Base-by-base conservation (phyloP, 1,139 yeast genomes). In the Debaryomyces sp. region DNA sequence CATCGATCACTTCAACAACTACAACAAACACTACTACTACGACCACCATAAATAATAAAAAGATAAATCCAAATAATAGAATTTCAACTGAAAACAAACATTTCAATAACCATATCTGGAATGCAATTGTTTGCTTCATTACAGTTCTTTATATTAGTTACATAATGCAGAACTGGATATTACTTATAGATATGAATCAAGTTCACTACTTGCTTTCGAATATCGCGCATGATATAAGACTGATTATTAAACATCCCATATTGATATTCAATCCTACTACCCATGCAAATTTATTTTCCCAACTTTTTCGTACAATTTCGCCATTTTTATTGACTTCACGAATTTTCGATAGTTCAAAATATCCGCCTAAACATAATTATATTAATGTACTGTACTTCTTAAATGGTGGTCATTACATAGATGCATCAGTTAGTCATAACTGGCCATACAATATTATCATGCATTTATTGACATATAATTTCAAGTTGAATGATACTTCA, bases 141-240 rank as follows among this genome's bases (percentile, higher is more conserved):
- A 54, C 62, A n/a, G 67, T 71, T 23, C 59, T 66, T 39, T 66
- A 66, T 48, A 60, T 68, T 45, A 65, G 66, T 49, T 68, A 68
- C 49, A 50, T 67, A 36, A 52, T 64, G 15, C 35, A 41, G n/a
- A 29, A 30, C 15, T 41, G 43, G 43, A 22, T 41, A 27, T 29
- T 30, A 17, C 13, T 30, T 15, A 30, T 41, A 18, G 43, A 41
- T 30, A 17, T 41, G 18, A 21, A 41, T 30, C 36, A 30, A 32
- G 18, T 41, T 21, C 17, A 23, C 1, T 41, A 12, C 22, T 41
- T 41, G 36, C 10, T 41, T 30, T 21, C 26, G n/a, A 29, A 41
- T 29, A 32, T 41, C 30, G 9, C 15, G 6, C 23, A 30, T 21
- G 43, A 41, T 29, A 27, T 41, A 13, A 29, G 36, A 21, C n/a